phyloP scores from a whole-genome alignment of 2,329 filamentous ascomycete genomes.

The Aspergillus versicolor region DNA sequence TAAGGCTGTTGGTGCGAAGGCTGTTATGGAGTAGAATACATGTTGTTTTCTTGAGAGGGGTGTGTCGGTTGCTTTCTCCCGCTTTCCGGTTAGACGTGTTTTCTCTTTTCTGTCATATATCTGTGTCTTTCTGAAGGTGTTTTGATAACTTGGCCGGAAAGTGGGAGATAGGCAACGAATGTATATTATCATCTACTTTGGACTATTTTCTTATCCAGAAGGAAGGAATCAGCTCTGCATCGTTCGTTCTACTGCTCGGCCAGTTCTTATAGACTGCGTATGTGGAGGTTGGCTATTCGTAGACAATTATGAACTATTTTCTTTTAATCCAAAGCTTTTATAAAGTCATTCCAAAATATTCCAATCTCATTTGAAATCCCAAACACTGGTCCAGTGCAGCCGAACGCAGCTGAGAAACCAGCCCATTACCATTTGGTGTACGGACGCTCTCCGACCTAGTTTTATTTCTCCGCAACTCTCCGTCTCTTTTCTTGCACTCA shows the following conservation, averaged over 20 bases:
- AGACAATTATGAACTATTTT: background rate
- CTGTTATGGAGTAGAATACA: conserved; percentile 75
- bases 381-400: background rate
- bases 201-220: conserved; percentile 20
- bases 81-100: conserved; percentile 16
- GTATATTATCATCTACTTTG: conserved; percentile 38
- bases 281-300: background rate
- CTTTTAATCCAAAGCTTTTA: background rate
- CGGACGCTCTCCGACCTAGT: background rate
- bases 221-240: conserved; percentile 7
- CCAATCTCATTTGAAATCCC: background rate
- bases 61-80: conserved; percentile 19
- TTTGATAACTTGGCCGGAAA: conserved; percentile 21
- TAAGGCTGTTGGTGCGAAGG: conserved; percentile 89
- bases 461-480: background rate
- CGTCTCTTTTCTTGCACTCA: background rate
- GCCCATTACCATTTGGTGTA: background rate
- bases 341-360: background rate
- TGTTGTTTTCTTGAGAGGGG: conserved; percentile 12
- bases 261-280: background rate
- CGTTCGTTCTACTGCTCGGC: background rate
- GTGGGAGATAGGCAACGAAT: conserved; percentile 33
- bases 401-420: background rate
- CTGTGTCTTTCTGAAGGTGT: conserved; percentile 16
- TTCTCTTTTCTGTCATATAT: conserved; percentile 24